A percentile compares a stretch with the other conserved stretches of the same genome.
Evolutionary conservation across 352 stramenopile genomes (phyloP).

Genomic region (Globisporangium cylindrosporum): DNA sequence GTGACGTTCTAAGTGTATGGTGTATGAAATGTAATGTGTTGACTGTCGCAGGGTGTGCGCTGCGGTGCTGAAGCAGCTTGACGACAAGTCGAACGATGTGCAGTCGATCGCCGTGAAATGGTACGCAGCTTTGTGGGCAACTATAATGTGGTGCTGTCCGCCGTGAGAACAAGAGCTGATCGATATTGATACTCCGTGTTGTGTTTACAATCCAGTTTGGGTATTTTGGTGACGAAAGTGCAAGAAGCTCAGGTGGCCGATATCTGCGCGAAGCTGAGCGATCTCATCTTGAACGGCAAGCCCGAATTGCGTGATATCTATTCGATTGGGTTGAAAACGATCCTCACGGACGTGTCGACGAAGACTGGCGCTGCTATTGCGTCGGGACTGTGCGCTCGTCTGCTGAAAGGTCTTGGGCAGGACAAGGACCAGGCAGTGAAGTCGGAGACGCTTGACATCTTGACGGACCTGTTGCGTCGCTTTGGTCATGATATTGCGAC

Average conservation of each 20-base stretch:
- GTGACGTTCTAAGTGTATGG: not conserved
- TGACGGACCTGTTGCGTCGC: conserved; percentile 95
- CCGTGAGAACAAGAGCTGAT: not conserved
- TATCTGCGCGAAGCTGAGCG: conserved; percentile 96
- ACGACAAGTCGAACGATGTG: conserved; percentile 99
- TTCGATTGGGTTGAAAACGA: conserved; percentile 97
- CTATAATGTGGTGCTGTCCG: not conserved
- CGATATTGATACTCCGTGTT: not conserved
- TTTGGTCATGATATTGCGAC: conserved; percentile 91
- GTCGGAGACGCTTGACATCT: conserved; percentile 95
- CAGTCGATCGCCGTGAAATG: conserved; percentile 93
- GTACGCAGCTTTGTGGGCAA: conserved; percentile 18
- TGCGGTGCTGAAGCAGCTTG: conserved; percentile 94
- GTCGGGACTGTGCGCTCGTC: conserved; percentile 55
- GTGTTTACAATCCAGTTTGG: conserved; percentile 50
- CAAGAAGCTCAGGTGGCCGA: conserved; percentile 93
- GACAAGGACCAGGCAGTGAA: conserved; percentile 84
- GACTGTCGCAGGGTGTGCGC: conserved; percentile 84
- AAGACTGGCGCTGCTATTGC: conserved; percentile 87
- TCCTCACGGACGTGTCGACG: conserved; percentile 92
- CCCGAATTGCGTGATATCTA: conserved; percentile 98
- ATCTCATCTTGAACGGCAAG: conserved; percentile 96
- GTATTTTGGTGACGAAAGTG: conserved; percentile 96
- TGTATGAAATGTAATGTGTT: not conserved
- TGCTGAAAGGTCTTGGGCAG: conserved; percentile 63